Evolutionary conservation across 352 stramenopile species (phyloP).

Genomic region (Pythium utonaiense): DNA sequence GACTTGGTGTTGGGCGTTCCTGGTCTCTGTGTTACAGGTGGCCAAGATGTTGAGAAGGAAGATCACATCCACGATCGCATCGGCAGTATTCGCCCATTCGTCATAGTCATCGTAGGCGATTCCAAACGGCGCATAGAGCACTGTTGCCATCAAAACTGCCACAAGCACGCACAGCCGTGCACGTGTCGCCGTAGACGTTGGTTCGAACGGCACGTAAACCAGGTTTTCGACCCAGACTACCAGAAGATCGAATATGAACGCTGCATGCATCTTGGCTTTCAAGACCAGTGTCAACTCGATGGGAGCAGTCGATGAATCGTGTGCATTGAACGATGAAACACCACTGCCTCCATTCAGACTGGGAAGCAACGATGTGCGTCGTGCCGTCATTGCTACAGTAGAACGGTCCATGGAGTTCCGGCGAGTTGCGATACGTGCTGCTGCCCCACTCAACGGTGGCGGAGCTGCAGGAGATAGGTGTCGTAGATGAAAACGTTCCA

Average conservation of each 20-base stretch:
- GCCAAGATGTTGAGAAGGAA: constrained; percentile 38
- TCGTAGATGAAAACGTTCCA: constrained; percentile 48
- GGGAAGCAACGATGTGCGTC: too few species aligned
- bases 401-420: neutral
- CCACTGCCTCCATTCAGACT: too few species aligned
- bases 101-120: constrained; percentile 27
- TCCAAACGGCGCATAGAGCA: constrained; percentile 34
- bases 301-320: too few species aligned
- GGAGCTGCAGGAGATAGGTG: neutral
- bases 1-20: constrained; percentile 28
- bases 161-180: constrained; percentile 24
- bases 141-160: constrained; percentile 21
- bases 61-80: constrained; percentile 20
- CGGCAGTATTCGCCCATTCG: neutral
- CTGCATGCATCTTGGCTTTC: too few species aligned
- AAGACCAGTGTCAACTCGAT: too few species aligned
- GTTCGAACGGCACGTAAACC: neutral
- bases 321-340: too few species aligned
- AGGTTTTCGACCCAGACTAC: neutral
- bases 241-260: neutral
- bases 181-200: constrained; percentile 14
- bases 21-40: constrained; percentile 39
- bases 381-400: neutral
- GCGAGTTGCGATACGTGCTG: neutral
- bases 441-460: neutral